Percentiles rank a stretch among this genome's conserved stretches.
phyloP scores from a whole-genome alignment of 352 stramenopile species.

The Phytophthora aleatoria region DNA sequence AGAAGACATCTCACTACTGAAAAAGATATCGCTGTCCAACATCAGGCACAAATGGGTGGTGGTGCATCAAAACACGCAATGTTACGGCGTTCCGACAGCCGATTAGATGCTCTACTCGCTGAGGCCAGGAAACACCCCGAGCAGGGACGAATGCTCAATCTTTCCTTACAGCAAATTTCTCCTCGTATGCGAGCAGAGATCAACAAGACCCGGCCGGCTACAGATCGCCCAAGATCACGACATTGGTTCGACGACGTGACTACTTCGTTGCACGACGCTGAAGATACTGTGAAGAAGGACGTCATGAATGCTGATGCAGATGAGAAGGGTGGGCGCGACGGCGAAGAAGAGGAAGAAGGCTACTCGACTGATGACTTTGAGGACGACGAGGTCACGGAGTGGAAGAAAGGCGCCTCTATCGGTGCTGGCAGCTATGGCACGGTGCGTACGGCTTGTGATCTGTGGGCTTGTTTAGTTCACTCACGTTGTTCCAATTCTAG shows the following conservation, averaged over 20 bases:
- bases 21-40: conserved; percentile 1
- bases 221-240: conserved; percentile 2
- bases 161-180: conserved; percentile 9
- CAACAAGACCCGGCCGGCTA: conserved; percentile 10
- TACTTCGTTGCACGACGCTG: conserved; percentile 7
- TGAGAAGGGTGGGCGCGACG: conserved; percentile 10
- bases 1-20: conserved; percentile 7
- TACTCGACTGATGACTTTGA: conserved; percentile 57
- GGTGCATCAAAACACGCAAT: conserved; percentile 34
- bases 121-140: conserved; percentile 9
- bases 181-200: conserved; percentile 9
- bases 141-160: conserved; percentile 2
- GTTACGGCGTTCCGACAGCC: conserved; percentile 39
- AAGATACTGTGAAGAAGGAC: neutral
- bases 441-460: conserved; percentile 20
- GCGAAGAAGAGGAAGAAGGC: conserved; percentile 19
- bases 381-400: conserved; percentile 57
- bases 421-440: conserved; percentile 73
- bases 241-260: conserved; percentile 17
- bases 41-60: conserved; percentile 35
- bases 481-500: conserved; percentile 4
- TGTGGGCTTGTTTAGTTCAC: too few relatives aligned
- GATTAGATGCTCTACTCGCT: conserved; percentile 28
- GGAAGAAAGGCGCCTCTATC: conserved; percentile 62
- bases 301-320: neutral